Percentiles rank a stretch among this genome's conserved stretches.
These are phyloP conservation scores for Bocquillonia castaneifolia DNA, from an alignment of 441 rosid genomes.

Conservation along the genomic window DNA sequence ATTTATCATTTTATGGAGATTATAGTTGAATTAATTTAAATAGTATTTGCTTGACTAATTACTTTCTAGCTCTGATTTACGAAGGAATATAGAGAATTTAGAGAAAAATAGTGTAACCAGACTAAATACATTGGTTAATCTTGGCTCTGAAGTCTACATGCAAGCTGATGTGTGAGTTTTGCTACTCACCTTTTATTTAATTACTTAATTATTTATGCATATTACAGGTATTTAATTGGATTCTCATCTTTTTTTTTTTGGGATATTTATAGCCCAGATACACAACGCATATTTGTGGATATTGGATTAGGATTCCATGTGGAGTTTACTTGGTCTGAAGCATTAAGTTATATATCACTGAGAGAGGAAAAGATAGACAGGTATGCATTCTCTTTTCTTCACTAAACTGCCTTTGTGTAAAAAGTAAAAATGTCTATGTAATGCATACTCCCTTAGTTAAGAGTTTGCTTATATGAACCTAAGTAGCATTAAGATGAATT, in stretches of 20 bases:
- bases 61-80: slow-evolving; percentile 65
- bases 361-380: slow-evolving; percentile 60
- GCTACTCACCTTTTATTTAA: not conserved
- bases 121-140: slow-evolving; percentile 77
- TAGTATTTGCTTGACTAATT: slow-evolving; percentile 33
- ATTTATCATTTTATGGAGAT: slow-evolving; percentile 8
- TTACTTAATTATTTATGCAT: not conserved
- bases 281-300: slow-evolving; percentile 65
- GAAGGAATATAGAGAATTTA: slow-evolving; percentile 58
- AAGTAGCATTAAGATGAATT: not conserved
- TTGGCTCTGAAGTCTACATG: slow-evolving; percentile 88
- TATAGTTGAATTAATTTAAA: too few relatives aligned
- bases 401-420: not conserved
- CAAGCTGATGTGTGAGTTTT: slow-evolving; percentile 82
- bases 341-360: slow-evolving; percentile 49
- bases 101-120: slow-evolving; percentile 72
- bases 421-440: too few relatives aligned
- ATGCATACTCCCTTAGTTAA: not conserved
- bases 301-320: slow-evolving; percentile 82
- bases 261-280: slow-evolving; percentile 71
- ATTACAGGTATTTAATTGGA: not conserved
- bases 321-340: slow-evolving; percentile 83
- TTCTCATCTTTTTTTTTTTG: not conserved
- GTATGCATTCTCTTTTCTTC: slow-evolving; percentile 29
- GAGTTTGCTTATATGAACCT: not conserved